Evolutionary conservation across 805 yeast genomes (phyloP), one percentile per base, ranked within the genome.

Genomic region (Pichia sporocuriosa): DNA sequence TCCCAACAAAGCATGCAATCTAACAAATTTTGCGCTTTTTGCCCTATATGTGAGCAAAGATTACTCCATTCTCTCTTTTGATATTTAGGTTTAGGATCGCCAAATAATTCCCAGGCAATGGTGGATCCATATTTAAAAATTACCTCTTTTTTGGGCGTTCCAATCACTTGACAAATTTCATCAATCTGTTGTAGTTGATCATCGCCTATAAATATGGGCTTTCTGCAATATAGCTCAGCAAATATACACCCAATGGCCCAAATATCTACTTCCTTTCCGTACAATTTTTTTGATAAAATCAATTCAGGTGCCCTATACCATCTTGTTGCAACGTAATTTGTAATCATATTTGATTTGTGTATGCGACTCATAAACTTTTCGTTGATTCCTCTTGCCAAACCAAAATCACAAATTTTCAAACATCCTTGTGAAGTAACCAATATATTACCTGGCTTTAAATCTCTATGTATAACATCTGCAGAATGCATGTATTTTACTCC

Each of bases 241-340:
- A 88, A 62, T 9, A 89, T 87, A 56, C 97, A 89, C 1, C 97
- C 97, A 9, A 81, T 77, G 0, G 96, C 88, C 97, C 97, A 89
- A 68, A 89, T 69, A 59, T 89, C 97, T 35, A 89, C 82, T 20
- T 76, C 69, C 43, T 82, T 82, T 4, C 78, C 72, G 55, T 86
- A 86, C 15, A 51, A 54, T 39, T 68, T 71, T 43, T 73, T 69
- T 10, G 84, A 72, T 26, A 88, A 61, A 33, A 89, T 75, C 36
- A 89, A 68, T 55, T 89, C 97, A 0, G 97, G 97, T 0, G 97
- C 96, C 34, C 97, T 69, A 55, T 89, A 89, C 96, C 96, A 89
- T 44, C 97, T 66, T 0, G 97, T 89, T 0, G 96, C 96, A 20
- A 89, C 96, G 56, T 89, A 89, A 51, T 78, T 81, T 10, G 95